Evolutionary conservation across 2,329 filamentous ascomycete genomes (phyloP).

Genomic region (Beauveria asiatica): DNA sequence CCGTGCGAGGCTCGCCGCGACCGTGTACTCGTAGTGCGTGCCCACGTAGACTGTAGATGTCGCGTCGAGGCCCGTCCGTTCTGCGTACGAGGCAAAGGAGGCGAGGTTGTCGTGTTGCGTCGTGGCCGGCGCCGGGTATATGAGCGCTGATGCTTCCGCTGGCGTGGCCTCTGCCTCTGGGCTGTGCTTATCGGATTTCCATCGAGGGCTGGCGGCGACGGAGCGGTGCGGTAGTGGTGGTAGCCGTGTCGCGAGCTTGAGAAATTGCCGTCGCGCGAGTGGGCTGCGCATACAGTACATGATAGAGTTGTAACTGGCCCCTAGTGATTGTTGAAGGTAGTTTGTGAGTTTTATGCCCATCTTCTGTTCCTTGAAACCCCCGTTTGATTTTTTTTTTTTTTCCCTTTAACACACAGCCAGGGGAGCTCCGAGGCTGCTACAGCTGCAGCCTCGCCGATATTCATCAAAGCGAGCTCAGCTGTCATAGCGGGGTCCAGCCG

Average conservation of each 20-base stretch:
- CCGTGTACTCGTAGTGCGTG: conserved; percentile 70
- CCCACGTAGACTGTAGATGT: conserved; percentile 57
- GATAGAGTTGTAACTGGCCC: neutral
- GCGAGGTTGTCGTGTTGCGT: conserved; percentile 53
- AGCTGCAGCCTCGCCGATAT: neutral
- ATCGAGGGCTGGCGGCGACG: neutral
- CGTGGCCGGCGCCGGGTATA: conserved; percentile 38
- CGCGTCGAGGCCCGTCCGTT: conserved; percentile 44
- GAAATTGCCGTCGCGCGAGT: neutral
- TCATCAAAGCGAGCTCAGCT: conserved; percentile 7
- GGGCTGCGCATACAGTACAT: conserved; percentile 2
- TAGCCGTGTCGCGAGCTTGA: neutral
- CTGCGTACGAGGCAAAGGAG: conserved; percentile 58
- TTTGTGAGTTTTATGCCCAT: too few relatives aligned
- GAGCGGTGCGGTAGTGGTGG: neutral
- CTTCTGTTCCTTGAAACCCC: too few relatives aligned
- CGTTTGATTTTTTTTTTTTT: too few relatives aligned
- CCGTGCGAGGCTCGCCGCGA: conserved; percentile 43
- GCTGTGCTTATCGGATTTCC: neutral
- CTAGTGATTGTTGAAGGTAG: too few relatives aligned
- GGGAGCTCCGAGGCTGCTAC: neutral
- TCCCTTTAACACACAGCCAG: neutral
- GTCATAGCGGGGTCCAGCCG: conserved; percentile 8
- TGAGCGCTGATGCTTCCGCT: conserved; percentile 11
- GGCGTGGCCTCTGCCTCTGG: neutral